phyloP scores from a whole-genome alignment of 495 filamentous ascomycete species.

The Pyrenula massariospora region DNA sequence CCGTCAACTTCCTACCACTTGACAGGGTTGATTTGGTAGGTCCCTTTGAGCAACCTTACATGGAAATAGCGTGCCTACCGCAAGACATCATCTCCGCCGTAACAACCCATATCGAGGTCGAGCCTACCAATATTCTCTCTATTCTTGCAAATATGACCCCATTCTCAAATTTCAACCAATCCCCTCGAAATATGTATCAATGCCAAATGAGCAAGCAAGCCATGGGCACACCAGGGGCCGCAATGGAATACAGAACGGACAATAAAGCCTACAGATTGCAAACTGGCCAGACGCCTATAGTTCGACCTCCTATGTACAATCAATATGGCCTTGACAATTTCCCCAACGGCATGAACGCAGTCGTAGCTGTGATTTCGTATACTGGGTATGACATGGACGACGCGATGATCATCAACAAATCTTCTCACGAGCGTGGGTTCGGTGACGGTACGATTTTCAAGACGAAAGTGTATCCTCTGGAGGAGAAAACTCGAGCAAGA shows the following conservation, averaged over 20 bases:
- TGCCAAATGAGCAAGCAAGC: constrained; percentile 99
- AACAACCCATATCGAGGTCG: constrained; percentile 87
- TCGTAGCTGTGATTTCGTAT: constrained; percentile 97
- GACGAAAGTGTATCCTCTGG: constrained; percentile 75
- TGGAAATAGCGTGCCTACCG: constrained; percentile 87
- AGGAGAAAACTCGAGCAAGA: constrained; percentile 53
- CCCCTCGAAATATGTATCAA: constrained; percentile 98
- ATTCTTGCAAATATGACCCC: constrained; percentile 98
- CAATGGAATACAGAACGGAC: constrained; percentile 78
- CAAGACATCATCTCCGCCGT: constrained; percentile 74
- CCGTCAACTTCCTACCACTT: constrained; percentile 81
- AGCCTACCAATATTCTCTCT: constrained; percentile 92
- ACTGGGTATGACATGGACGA: constrained; percentile 99
- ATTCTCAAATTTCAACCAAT: constrained; percentile 98
- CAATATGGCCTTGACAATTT: constrained; percentile 97
- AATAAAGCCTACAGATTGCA: constrained; percentile 95
- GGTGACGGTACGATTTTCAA: constrained; percentile 96
- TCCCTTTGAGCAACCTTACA: constrained; percentile 92
- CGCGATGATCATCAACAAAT: constrained; percentile 99
- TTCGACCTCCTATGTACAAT: constrained; percentile 83
- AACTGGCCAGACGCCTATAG: constrained; percentile 91
- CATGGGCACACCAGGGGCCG: constrained; percentile 92
- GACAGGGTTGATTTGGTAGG: constrained; percentile 80
- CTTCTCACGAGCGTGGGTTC: constrained; percentile 93
- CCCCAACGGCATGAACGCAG: constrained; percentile 91